Base-by-base conservation (phyloP, 352 stramenopile species). In the Pythium pyrilobum region DNA sequence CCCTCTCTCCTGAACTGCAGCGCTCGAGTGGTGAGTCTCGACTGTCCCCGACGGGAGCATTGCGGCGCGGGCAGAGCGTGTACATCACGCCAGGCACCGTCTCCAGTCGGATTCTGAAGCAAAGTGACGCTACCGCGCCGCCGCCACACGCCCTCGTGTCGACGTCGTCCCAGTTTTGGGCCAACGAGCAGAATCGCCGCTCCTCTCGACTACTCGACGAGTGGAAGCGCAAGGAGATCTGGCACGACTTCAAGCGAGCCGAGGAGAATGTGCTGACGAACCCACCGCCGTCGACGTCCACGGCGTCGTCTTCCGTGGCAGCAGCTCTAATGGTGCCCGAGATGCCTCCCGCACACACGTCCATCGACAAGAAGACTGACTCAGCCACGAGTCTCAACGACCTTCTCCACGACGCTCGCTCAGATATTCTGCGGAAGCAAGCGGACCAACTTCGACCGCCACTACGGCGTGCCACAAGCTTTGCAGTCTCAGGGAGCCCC, bases 151-250 rank as follows among this genome's bases (percentile, higher is more conserved):
- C 24, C 7, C 28, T 55, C 28, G 18, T 49, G 25, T 59, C 54
- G 7, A 77, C 41, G 36, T 65, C 64, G 36, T 81, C 67, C 34
- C 73, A 82, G 40, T 61, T 83, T 16, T 82, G 69, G 69, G 55
- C 36, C 15, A 62, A 62, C 40, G 44, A 52, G 32, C 46, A 59
- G 21, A 69, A 67, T 54, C 71, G 62, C 44, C 61, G 55, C 9
- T 77, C 63, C 1, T 86, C 72, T 11, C 73, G 77, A 16, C 56
- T 85, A 27, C 63, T 88, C 18, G 77, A 88, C 40, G 77, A 88
- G 39, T 72, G 63, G 65, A 88, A 88, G 56, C 73, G 77, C 15
- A 85, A 86, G 49, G 75, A 88, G 40, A 82, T 88, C 51, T 88
- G 77, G 77, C 69, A 83, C 64, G 73, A 86, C 44, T 71, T 86